Conservation (phyloP, 2,329 filamentous ascomycete species). For the Claviceps humidiphila region DNA sequence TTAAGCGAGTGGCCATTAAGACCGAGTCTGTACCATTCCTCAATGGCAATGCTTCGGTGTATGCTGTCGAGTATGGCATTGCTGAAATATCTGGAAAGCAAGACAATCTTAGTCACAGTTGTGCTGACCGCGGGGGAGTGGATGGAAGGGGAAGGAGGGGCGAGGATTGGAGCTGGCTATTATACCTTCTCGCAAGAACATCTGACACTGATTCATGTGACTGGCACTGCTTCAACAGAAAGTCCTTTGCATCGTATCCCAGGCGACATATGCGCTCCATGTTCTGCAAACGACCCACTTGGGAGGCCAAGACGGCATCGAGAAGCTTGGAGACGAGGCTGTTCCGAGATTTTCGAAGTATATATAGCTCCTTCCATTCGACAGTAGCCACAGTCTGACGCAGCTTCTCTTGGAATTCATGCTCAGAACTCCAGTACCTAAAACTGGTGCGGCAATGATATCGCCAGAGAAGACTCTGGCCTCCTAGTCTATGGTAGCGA, state of each 20-base stretch:
- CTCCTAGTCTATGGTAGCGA: constrained; percentile 51
- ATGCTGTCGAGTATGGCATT: constrained; percentile 64
- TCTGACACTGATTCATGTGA: constrained; percentile 51
- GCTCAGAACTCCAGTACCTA: constrained; percentile 58
- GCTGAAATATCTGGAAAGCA: constrained; percentile 52
- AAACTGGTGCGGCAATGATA: constrained; percentile 57
- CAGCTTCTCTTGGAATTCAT: constrained; percentile 47
- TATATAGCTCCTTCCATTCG: constrained; percentile 63
- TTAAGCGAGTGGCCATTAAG: constrained; percentile 9
- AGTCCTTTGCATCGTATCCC: constrained; percentile 84
- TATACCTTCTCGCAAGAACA: constrained; percentile 57
- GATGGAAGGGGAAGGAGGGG: not conserved
- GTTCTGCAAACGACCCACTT: constrained; percentile 54
- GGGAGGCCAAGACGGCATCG: constrained; percentile 55
- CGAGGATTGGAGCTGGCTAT: constrained; percentile 1
- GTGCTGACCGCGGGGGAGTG: not conserved
- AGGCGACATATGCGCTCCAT: constrained; percentile 57
- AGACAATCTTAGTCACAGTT: constrained; percentile 3
- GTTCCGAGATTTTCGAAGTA: constrained; percentile 41
- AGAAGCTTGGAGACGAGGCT: constrained; percentile 39
- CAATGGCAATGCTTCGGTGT: constrained; percentile 65
- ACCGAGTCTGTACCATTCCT: constrained; percentile 50
- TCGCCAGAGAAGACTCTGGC: constrained; percentile 69
- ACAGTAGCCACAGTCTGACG: constrained; percentile 38
- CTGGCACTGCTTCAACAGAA: constrained; percentile 53